Base-by-base conservation (phyloP, 371 early-diverging fungal genomes). In the Globomyces sp. region DNA sequence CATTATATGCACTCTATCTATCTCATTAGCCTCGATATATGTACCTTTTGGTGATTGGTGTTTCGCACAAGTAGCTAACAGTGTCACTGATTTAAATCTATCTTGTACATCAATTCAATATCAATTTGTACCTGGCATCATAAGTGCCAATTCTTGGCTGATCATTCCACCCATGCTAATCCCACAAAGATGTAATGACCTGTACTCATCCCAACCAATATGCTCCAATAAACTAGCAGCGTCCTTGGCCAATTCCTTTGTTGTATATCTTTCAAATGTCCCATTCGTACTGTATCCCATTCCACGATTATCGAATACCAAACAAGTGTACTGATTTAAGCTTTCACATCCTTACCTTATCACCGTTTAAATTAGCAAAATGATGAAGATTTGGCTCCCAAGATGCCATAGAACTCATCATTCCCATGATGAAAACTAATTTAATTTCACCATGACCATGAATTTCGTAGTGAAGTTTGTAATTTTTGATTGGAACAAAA, bases 111-210 rank as follows among this genome's bases (percentile, higher is more conserved):
- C 24, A 24, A 24, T 24, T 24, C 24, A 24, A 24, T 24, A 0
- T 24, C 24, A 24, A 24, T 24, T 24, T 24, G 24, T 24, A 24
- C 24, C 24, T 13, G 51, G 51, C 4, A 51, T 51, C 43, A 61
- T 5, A 0, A 46, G 45, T 8, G 64, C 83, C 70, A 89, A 70
- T 63, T 86, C 83, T 51, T 87, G 80, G 0, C 87, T 79, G 37
- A 90, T 85, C 89, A 90, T 88, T 24, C 90, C 90, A 24, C 91
- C 90, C 90, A 90, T 90, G 2, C 88, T 88, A 6, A 90, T 78
- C 2, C 91, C 92, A 24, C 83, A 84, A 44, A 90, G 46, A 71
- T 89, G 85, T 5, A 90, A 76, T 10, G 48, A 47, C 6, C 61
- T 10, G 48, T 84, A 66, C 1, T 73, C 52, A 0, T 67, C 77